Evolutionary conservation across 208 protist species (phyloP), one percentile per base, ranked within the genome.

Genomic region (Leishmania turanica): DNA sequence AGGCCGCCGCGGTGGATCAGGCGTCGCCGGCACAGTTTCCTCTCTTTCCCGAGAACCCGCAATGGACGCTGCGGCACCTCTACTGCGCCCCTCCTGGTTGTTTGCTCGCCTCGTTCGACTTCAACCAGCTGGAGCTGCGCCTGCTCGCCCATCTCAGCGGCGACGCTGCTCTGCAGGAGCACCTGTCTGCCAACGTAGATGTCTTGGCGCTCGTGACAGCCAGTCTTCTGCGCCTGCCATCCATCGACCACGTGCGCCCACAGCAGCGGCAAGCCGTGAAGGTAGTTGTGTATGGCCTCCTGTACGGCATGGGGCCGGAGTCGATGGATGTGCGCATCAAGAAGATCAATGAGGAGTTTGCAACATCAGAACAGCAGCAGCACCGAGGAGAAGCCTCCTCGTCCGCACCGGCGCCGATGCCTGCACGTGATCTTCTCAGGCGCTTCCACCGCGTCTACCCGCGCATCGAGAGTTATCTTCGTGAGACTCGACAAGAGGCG

Each of bases 221-320:
- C 27, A 81, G 72, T 11, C 66, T 97, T n/a, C 80, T 92, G 49
- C 69, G 68, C 34, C 66, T 89, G 49, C 54, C 80, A 2, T 68
- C 72, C 6, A 62, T 60, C 13, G 81, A 78, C 1, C 70, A 84
- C 17, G 90, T 95, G n/a, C 74, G 76, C 49, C 80, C 84, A 45
- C 68, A 79, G 62, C 79, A 93, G 77, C 91, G 94, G 9, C 87
- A 91, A 69, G 83, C 89, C 0, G 79, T 90, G 2, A 98, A 98
- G 82, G 84, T 93, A 40, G 84, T 98, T n/a, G 91, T 97, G 24
- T 98, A 96, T 78, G 96, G 96, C 17, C 79, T 98, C 5, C 66
- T 98, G 4, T 98, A 98, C 84, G 95, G 94, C 56, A 97, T 97
- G 95, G 96, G 95, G 9, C 83, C 81, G 9, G 83, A 88, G n/a